phyloP scores from a whole-genome alignment of 129 eudicot species.

The Pittosporum tobira region DNA sequence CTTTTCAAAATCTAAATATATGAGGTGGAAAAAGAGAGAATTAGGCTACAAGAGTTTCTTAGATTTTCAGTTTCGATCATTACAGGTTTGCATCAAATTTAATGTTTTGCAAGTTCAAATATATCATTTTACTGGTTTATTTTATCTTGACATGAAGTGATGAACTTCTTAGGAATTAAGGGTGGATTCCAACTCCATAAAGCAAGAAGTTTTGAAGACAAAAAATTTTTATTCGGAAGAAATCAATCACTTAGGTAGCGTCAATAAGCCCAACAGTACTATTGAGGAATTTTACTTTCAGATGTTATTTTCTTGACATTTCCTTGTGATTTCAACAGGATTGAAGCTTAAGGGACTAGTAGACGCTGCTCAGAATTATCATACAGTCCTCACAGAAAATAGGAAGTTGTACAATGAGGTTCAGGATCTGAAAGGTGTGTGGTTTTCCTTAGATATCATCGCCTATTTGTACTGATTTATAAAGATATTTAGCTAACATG shows the following conservation, averaged over 20 bases:
- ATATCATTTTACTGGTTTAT: neutral
- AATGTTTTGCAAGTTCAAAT: too few species aligned
- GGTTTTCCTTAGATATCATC: neutral
- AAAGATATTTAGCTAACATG: neutral
- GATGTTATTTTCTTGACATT: neutral
- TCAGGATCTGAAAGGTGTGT: slow-evolving; percentile 77
- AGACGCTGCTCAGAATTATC: slow-evolving; percentile 84
- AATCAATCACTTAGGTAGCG: slow-evolving; percentile 49
- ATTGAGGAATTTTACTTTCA: neutral
- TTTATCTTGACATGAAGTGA: neutral
- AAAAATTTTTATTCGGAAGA: slow-evolving; percentile 45
- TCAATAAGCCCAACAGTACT: neutral
- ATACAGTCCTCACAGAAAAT: slow-evolving; percentile 56
- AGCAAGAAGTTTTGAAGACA: slow-evolving; percentile 55
- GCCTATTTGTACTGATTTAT: neutral
- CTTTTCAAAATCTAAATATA: slow-evolving; percentile 45
- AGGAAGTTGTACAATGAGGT: slow-evolving; percentile 75
- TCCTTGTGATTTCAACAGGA: slow-evolving; percentile 35
- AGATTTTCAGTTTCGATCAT: slow-evolving; percentile 49
- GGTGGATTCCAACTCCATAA: slow-evolving; percentile 45
- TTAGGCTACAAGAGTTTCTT: slow-evolving; percentile 46
- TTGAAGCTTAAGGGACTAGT: slow-evolving; percentile 48
- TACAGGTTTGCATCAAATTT: slow-evolving; percentile 38
- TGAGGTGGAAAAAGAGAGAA: slow-evolving; percentile 62
- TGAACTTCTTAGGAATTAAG: slow-evolving; percentile 38